Percentiles rank a stretch among this genome's conserved stretches.
Evolutionary conservation across 179 eudicot genomes (phyloP).

Genomic region (Carnegiea gigantea): DNA sequence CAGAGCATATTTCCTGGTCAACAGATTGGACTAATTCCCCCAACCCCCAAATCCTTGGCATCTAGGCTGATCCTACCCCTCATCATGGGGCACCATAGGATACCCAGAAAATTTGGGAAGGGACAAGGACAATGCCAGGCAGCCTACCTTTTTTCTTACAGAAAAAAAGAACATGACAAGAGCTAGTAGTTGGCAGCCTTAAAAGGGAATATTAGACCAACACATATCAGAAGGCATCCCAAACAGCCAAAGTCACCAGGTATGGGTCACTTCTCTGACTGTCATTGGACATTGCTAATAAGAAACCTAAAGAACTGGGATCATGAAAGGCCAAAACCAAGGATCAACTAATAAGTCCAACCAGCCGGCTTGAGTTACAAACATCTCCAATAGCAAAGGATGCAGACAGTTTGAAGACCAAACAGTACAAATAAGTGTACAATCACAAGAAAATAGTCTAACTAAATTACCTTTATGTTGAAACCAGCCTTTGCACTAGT

Average conservation of each 20-base stretch:
- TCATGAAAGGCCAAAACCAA: neutral
- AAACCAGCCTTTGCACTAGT: slow-evolving; percentile 78
- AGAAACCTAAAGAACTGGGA: neutral
- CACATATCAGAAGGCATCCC: neutral
- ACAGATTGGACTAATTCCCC: too few relatives aligned
- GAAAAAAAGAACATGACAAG: too few relatives aligned
- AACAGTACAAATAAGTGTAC: neutral
- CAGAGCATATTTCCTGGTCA: too few relatives aligned
- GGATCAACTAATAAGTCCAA: neutral
- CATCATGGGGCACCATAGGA: too few relatives aligned
- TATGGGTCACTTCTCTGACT: neutral
- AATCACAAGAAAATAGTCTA: neutral
- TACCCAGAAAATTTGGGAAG: neutral
- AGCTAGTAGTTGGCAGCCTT: too few relatives aligned
- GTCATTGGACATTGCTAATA: neutral
- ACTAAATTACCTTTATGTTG: slow-evolving; percentile 54
- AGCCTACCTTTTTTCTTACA: too few relatives aligned
- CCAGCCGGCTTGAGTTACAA: neutral
- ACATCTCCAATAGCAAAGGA: neutral
- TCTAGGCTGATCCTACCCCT: too few relatives aligned
- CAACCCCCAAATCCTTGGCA: too few relatives aligned
- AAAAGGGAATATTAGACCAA: neutral
- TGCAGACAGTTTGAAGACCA: neutral
- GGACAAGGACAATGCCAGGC: too few relatives aligned
- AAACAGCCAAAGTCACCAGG: neutral